These are phyloP conservation scores for Abrus pulchellus DNA, from an alignment of 306 rosid genomes.

Conservation along the genomic window DNA sequence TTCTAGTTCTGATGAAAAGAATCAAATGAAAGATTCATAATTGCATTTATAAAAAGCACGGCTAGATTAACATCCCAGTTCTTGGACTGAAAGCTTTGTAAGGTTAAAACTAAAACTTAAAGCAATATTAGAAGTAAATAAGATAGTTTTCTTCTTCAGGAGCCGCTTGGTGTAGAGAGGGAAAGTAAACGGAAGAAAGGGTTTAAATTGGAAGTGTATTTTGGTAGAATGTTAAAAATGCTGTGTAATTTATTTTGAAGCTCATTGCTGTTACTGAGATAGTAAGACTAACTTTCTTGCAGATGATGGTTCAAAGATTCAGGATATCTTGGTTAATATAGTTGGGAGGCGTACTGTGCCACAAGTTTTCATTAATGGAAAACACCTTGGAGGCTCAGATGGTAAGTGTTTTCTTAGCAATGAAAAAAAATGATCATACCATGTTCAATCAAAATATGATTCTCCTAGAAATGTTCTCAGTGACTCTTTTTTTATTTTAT, in stretches of 20 bases:
- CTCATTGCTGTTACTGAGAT: constrained; percentile 28
- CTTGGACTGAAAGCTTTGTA: constrained; percentile 13
- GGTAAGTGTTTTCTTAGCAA: constrained; percentile 59
- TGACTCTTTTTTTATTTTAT: constrained; percentile 11
- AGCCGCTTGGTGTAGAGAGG: constrained; percentile 7
- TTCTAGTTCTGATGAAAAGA: constrained; percentile 25
- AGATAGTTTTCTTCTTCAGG: constrained; percentile 20
- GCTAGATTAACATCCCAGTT: constrained; percentile 20
- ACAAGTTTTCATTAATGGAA: constrained; percentile 84
- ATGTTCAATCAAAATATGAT: constrained; percentile 1
- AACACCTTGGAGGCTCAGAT: constrained; percentile 95
- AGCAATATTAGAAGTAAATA: constrained; percentile 2
- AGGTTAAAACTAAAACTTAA: not conserved
- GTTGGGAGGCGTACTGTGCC: constrained; percentile 95
- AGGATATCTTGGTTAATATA: constrained; percentile 67
- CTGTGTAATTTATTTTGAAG: constrained; percentile 29
- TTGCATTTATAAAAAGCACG: constrained; percentile 34
- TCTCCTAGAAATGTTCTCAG: constrained; percentile 31
- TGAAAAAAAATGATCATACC: not conserved
- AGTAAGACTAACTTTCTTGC: constrained; percentile 50
- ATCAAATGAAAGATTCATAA: constrained; percentile 30
- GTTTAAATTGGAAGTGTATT: constrained; percentile 28
- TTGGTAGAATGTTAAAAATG: constrained; percentile 24
- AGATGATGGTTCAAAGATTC: constrained; percentile 84
- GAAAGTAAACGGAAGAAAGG: constrained; percentile 22